phyloP scores from a whole-genome alignment of 306 rosid genomes.

The Citrullus colocynthis region DNA sequence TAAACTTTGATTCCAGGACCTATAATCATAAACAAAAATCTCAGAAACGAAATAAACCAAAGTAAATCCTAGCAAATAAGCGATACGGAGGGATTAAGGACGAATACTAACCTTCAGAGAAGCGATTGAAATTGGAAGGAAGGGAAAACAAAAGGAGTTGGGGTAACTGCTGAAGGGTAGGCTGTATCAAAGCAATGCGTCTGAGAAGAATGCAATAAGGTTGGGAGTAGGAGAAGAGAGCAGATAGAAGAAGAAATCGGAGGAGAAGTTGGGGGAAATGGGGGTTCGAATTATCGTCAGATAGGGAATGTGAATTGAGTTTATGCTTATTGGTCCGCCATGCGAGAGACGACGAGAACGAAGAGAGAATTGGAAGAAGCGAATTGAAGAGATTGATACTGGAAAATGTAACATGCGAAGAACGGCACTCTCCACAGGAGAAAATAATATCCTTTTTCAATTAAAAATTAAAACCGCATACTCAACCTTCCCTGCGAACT shows the following conservation, averaged over 20 bases:
- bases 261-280: neutral
- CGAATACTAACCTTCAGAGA: neutral
- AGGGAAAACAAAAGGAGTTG: neutral
- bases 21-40: neutral
- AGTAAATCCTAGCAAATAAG: constrained; percentile 1
- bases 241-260: neutral
- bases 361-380: neutral
- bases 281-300: neutral
- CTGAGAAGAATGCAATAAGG: neutral
- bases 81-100: neutral
- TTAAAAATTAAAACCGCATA: neutral
- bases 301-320: neutral
- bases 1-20: neutral
- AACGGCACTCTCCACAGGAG: constrained; percentile 12
- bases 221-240: neutral
- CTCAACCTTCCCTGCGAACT: neutral
- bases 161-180: neutral
- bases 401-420: constrained; percentile 5
- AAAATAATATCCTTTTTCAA: constrained; percentile 2
- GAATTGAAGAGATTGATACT: constrained; percentile 5
- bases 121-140: neutral
- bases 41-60: neutral
- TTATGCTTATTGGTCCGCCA: neutral
- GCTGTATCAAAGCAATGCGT: neutral
- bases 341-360: constrained; percentile 6